Percentiles rank a stretch among this genome's conserved stretches.
Conservation (phyloP, 306 rosid genomes). For the Leucaena leucocephala region DNA sequence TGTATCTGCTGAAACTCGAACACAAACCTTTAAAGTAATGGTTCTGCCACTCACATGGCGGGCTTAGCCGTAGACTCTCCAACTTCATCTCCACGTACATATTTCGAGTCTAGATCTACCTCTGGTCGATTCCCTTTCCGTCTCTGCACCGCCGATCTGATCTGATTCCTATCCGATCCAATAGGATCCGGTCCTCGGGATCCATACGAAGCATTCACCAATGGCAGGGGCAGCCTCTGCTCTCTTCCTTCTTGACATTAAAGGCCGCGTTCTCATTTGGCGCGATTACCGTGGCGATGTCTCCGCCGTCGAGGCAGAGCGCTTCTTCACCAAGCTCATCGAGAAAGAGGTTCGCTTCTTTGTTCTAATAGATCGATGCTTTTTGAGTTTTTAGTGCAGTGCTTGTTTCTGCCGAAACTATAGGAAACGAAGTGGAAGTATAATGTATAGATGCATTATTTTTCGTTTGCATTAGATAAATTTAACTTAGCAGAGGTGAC, state of each 20-base stretch:
- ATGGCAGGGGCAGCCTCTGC: constrained; percentile 99
- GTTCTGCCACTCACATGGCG: constrained; percentile 31
- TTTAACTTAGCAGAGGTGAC: neutral
- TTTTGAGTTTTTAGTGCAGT: neutral
- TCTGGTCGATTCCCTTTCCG: constrained; percentile 15
- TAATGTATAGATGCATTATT: neutral
- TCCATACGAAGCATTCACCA: constrained; percentile 8
- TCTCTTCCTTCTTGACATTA: constrained; percentile 95
- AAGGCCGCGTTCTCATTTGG: constrained; percentile 99
- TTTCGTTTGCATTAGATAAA: neutral
- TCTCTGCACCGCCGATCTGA: constrained; percentile 42
- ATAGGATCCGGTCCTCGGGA: constrained; percentile 24
- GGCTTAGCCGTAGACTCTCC: constrained; percentile 30
- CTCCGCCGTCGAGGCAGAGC: constrained; percentile 89
- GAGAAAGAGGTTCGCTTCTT: constrained; percentile 74
- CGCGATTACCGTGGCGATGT: constrained; percentile 99
- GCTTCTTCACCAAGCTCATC: constrained; percentile 96
- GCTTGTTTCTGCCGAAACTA: neutral
- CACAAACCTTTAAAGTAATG: constrained; percentile 5
- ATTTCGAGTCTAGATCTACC: constrained; percentile 30
- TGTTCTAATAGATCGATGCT: neutral
- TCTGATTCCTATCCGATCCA: constrained; percentile 43
- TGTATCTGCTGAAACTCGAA: neutral
- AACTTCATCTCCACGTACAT: neutral
- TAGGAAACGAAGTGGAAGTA: neutral